These are phyloP conservation scores for Stephania yunnanensis DNA, from an alignment of 164 flowering plant species.

Conservation along the genomic window DNA sequence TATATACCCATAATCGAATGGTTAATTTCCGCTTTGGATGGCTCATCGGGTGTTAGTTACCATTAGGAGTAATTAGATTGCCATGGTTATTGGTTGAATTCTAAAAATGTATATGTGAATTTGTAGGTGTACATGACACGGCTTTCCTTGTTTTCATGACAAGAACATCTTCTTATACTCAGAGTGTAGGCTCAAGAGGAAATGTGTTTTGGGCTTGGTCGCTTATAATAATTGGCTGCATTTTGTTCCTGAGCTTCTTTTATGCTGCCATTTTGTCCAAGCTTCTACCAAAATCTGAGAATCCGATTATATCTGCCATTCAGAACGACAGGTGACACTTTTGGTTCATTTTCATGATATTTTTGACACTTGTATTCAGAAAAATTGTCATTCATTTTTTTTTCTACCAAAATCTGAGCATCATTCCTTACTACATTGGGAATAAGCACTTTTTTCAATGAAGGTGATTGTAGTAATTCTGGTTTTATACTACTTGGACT, in stretches of 20 bases:
- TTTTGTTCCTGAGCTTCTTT: constrained; percentile 37
- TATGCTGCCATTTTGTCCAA: constrained; percentile 57
- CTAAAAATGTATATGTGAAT: not conserved
- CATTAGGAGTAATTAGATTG: not conserved
- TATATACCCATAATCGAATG: too few relatives aligned
- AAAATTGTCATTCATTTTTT: too few relatives aligned
- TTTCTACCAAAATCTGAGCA: too few relatives aligned
- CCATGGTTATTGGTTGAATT: not conserved
- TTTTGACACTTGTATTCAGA: not conserved
- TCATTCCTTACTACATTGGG: too few relatives aligned
- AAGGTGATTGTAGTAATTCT: too few relatives aligned
- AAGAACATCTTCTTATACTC: constrained; percentile 2
- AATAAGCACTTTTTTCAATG: too few relatives aligned
- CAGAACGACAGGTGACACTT: constrained; percentile 57
- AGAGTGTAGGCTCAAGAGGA: constrained; percentile 5
- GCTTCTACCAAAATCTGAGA: constrained; percentile 48
- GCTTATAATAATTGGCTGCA: constrained; percentile 32
- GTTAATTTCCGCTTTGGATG: too few relatives aligned
- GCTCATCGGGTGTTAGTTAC: not conserved
- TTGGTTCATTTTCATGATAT: not conserved
- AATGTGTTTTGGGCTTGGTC: constrained; percentile 34
- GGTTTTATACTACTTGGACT: too few relatives aligned
- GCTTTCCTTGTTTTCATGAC: not conserved
- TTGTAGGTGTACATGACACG: not conserved
- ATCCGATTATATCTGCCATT: constrained; percentile 41